phyloP scores from a whole-genome alignment of 2,329 filamentous ascomycete species.

The Phialemoniopsis sp. region DNA sequence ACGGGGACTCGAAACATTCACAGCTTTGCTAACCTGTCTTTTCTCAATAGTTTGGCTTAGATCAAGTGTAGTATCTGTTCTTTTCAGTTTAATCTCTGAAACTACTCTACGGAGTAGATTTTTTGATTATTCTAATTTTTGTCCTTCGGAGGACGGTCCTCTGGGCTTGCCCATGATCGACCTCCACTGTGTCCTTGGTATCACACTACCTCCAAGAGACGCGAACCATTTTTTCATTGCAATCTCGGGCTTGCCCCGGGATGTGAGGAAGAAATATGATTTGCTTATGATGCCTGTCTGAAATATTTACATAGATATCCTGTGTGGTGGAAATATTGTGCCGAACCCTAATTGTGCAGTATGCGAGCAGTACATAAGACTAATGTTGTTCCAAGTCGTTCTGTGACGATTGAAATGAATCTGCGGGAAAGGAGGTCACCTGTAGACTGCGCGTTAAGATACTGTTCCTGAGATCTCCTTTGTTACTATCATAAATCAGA shows the following conservation, averaged over 20 bases:
- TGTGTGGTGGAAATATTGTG: no score
- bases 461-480: no score
- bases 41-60: constrained; percentile 70
- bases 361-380: no score
- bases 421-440: no score
- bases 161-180: constrained; percentile 68
- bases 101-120: constrained; percentile 67
- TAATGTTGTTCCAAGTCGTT: no score
- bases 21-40: no score
- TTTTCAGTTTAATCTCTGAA: constrained; percentile 97
- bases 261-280: constrained; percentile 50
- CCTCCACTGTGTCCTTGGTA: constrained; percentile 69
- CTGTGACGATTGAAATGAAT: no score
- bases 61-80: constrained; percentile 97
- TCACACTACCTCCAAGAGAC: constrained; percentile 71
- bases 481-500: no score
- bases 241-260: constrained; percentile 42
- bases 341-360: no score
- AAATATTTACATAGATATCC: no score
- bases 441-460: no score
- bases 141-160: constrained; percentile 43
- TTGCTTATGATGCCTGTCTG: background rate
- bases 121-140: constrained; percentile 84
- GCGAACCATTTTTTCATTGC: constrained; percentile 66
- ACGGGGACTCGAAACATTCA: no score